Evolutionary conservation across 352 stramenopile genomes (phyloP), one percentile per base, ranked within the genome.

Genomic region (Peronospora belbahrii): DNA sequence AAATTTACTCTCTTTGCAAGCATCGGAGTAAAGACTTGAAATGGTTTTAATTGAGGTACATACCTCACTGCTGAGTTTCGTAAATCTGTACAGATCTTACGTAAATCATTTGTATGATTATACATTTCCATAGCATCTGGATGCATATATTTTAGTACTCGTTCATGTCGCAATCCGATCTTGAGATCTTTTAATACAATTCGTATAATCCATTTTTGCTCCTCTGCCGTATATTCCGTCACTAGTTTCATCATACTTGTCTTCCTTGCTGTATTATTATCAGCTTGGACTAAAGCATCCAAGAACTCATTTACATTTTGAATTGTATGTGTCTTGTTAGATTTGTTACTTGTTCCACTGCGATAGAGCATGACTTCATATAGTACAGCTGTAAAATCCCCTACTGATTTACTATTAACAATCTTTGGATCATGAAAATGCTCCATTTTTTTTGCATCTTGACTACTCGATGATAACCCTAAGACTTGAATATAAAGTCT

Each of bases 141-240:
- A 38, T 94, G 82, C 8, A 94, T 77, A 40, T 76, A 90, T 5
- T 65, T 76, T 10, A 94, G 65, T 20, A 94, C 79, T 2, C 76
- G 66, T 47, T 94, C 80, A 52, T 94, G 78, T 14, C 70, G 72
- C 18, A 94, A 36, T 9, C 82, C 82, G 48, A 94, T 81, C 58
- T 94, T 94, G 14, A 94, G 59, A 32, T 91, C 80, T 27, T 91
- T 94, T n/a, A 92, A 70, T 33, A 94, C 55, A 18, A 90, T 69
- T 27, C 80, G 80, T 23, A 88, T 63, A 36, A 91, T 64, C 78
- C 78, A 94, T 56, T 94, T 94, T 34, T 91, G 79, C 46, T 91
- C 82, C 14, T 65, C 57, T 24, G 79, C 73, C 0, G 69, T 56
- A 49, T 83, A 93, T 42, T 84, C 70, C n/a, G 79, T 91, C 17